Conservation (phyloP, 306 rosid species). For the Sicyos baderoa region DNA sequence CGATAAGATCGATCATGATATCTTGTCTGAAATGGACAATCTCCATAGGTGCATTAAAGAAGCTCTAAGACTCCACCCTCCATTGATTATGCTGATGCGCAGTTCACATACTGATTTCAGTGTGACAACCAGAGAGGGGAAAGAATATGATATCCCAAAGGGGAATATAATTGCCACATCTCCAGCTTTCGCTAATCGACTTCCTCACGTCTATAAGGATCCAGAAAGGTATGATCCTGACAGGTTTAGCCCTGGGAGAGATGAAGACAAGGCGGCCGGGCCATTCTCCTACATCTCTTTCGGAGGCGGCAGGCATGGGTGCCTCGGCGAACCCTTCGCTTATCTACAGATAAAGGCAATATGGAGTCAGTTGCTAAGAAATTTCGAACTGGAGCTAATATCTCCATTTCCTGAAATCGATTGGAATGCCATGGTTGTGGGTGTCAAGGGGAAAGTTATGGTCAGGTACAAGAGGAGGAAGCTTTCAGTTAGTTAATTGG, state of each 20-base stretch:
- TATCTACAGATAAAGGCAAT: slow-evolving; percentile 91
- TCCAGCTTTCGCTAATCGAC: slow-evolving; percentile 84
- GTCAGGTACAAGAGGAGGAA: slow-evolving; percentile 73
- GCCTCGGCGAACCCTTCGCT: slow-evolving; percentile 97
- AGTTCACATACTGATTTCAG: slow-evolving; percentile 77
- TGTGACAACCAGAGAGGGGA: slow-evolving; percentile 63
- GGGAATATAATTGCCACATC: slow-evolving; percentile 94
- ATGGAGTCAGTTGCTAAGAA: slow-evolving; percentile 90
- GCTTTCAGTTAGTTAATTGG: slow-evolving; percentile 39
- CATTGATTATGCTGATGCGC: slow-evolving; percentile 76
- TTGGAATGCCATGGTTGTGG: slow-evolving; percentile 99
- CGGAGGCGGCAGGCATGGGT: slow-evolving; percentile 96
- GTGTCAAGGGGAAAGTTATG: slow-evolving; percentile 93
- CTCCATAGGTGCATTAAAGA: slow-evolving; percentile 78
- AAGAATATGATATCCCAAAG: slow-evolving; percentile 80
- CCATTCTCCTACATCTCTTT: slow-evolving; percentile 85
- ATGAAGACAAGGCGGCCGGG: slow-evolving; percentile 88
- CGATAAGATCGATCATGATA: slow-evolving; percentile 69
- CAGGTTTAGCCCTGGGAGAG: slow-evolving; percentile 63
- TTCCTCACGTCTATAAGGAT: slow-evolving; percentile 58
- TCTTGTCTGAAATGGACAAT: slow-evolving; percentile 91
- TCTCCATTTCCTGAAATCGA: slow-evolving; percentile 91
- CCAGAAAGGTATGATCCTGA: slow-evolving; percentile 82
- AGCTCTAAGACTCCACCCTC: slow-evolving; percentile 95
- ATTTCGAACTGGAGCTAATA: slow-evolving; percentile 72